Conservation (phyloP, 129 eudicot genomes). For the Solidago caesia region DNA sequence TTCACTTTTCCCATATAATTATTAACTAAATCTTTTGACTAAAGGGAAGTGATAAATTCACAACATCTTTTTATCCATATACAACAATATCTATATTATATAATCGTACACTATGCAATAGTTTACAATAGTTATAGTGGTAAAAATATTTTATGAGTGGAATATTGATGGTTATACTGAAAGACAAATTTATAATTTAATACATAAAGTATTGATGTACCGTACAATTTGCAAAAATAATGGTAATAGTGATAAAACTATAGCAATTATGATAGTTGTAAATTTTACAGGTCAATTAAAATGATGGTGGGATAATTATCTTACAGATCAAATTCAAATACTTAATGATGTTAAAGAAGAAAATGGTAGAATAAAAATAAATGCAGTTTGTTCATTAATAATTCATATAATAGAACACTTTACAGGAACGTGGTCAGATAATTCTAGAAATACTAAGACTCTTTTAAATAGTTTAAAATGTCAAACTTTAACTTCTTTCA, state of each 20-base stretch:
- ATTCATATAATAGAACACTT: background rate
- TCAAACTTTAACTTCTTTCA: background rate
- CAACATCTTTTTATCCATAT: too few species aligned
- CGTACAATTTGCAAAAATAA: background rate
- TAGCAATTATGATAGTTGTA: background rate
- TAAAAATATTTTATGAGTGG: conserved; percentile 1
- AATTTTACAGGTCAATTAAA: conserved; percentile 5
- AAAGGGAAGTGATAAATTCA: too few species aligned
- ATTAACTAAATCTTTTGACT: too few species aligned
- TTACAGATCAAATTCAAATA: background rate
- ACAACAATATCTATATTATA: too few species aligned
- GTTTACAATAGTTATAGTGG: background rate
- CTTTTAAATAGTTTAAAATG: background rate
- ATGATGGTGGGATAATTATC: conserved; percentile 18
- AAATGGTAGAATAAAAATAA: too few species aligned
- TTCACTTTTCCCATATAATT: too few species aligned
- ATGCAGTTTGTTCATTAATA: background rate
- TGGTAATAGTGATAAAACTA: background rate
- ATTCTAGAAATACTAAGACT: background rate
- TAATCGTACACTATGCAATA: too few species aligned
- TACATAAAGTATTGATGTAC: background rate
- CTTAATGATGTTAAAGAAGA: background rate
- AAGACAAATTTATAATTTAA: background rate
- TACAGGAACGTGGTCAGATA: background rate
- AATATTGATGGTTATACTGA: background rate